Base-by-base conservation (phyloP, 1,284 basidiomycete genomes). In the Mixia osmundae region DNA sequence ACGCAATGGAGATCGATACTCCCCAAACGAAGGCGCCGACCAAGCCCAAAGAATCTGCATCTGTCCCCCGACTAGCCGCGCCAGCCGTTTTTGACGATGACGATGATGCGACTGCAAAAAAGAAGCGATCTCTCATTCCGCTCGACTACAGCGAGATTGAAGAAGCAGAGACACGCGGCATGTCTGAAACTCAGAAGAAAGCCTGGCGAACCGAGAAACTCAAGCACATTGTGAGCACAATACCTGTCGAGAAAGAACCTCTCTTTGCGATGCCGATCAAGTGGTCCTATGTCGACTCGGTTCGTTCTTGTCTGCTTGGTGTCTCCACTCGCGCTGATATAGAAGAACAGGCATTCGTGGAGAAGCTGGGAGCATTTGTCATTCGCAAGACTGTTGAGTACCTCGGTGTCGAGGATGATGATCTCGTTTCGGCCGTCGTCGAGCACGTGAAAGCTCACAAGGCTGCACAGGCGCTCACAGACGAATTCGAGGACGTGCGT, bases 401-500 rank as follows among this genome's bases (percentile, higher is more conserved):
- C 35, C 43, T 54, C 23, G 53, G 53, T 19, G 34, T 41, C 9
- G 48, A 52, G 33, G 53, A 54, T 38, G 42, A 49, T 8, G 53
- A 54, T 37, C 42, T 54, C 14, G 38, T 54, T 19, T 46, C 35
- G 26, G 50, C 46, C n/a, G 49, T 53, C 16, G 40, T 48, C 28
- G 47, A 50, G 22, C 48, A 54, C 35, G 34, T 54, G 29, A 39
- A 46, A 14, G 49, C 43, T 26, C 48, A 46, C 41, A 51, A 50
- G 37, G 30, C 40, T 6, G 44, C 51, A 21, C 39, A 46, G 22
- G 48, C 44, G 11, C 46, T 54, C 18, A 44, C 50, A n/a, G 50
- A 52, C 18, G 53, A 54, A 38, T 42, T 54, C 14, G 53, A 54
- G 28, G 47, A 50, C 20, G 52, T 54, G 11, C 15, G 49, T 43